phyloP scores from a whole-genome alignment of 1,284 basidiomycete species.

The Marasmius sp. region DNA sequence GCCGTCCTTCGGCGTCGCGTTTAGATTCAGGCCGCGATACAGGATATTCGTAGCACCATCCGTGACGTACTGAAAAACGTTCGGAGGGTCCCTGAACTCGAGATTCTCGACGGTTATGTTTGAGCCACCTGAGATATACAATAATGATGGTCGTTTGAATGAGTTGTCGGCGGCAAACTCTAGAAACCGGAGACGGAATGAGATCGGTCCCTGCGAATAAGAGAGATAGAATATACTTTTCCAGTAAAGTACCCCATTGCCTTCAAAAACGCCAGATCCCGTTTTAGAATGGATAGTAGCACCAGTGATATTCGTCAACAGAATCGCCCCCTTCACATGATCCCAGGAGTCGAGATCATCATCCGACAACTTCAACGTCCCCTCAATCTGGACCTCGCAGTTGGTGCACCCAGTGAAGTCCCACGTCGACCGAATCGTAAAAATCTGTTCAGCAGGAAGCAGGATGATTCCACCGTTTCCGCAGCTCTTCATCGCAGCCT shows the following conservation, averaged over 20 bases:
- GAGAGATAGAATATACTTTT: slow-evolving; percentile 15
- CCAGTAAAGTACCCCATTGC: slow-evolving; percentile 30
- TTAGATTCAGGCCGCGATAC: slow-evolving; percentile 23
- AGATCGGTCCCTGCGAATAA: not conserved
- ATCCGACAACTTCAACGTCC: slow-evolving; percentile 28
- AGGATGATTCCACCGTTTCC: slow-evolving; percentile 30
- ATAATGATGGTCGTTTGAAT: slow-evolving; percentile 26
- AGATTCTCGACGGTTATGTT: slow-evolving; percentile 27
- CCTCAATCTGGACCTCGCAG: slow-evolving; percentile 30
- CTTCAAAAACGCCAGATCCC: slow-evolving; percentile 27
- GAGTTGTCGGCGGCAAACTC: slow-evolving; percentile 25
- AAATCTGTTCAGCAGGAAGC: slow-evolving; percentile 25
- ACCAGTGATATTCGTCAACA: slow-evolving; percentile 22
- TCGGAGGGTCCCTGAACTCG: slow-evolving; percentile 27
- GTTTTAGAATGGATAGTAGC: slow-evolving; percentile 27
- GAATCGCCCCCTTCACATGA: slow-evolving; percentile 22
- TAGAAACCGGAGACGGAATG: not conserved
- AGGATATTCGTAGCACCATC: slow-evolving; percentile 27
- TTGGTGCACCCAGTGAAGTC: slow-evolving; percentile 27
- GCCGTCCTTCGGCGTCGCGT: slow-evolving; percentile 23
- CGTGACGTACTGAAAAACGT: slow-evolving; percentile 29
- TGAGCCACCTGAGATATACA: slow-evolving; percentile 25
- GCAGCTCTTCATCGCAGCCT: slow-evolving; percentile 26
- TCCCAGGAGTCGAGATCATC: slow-evolving; percentile 26
- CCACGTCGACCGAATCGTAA: slow-evolving; percentile 25